A percentile compares a stretch with the other conserved stretches of the same genome.
phyloP scores from a whole-genome alignment of 345 rosid genomes.

The Turritis glabra region DNA sequence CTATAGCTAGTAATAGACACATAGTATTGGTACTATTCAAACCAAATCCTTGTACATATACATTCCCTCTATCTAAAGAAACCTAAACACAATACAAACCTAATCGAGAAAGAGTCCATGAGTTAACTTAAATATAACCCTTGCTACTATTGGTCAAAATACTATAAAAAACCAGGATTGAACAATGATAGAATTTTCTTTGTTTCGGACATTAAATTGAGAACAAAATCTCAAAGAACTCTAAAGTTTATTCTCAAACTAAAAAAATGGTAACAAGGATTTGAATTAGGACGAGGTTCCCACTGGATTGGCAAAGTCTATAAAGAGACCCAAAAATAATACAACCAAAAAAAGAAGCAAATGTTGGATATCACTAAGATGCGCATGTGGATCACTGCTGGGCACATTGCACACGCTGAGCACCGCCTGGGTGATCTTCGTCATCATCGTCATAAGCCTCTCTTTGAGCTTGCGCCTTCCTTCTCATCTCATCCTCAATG shows the following conservation, averaged over 20 bases:
- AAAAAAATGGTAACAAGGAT: constrained; percentile 9
- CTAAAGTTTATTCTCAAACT: background rate
- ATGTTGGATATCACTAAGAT: constrained; percentile 24
- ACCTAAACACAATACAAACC: background rate
- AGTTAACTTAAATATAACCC: no score
- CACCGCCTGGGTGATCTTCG: constrained; percentile 48
- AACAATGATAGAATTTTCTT: background rate
- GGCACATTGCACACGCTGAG: constrained; percentile 70
- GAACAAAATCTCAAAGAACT: constrained; percentile 6
- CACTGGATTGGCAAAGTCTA: constrained; percentile 16
- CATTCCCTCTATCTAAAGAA: no score
- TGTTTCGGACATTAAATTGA: background rate
- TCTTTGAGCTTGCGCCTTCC: constrained; percentile 59
- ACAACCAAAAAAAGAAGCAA: constrained; percentile 9
- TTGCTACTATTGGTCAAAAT: background rate
- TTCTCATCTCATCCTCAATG: constrained; percentile 79
- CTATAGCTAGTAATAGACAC: no score
- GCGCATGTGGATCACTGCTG: constrained; percentile 53
- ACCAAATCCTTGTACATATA: no score
- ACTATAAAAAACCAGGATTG: no score
- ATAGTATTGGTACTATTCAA: no score
- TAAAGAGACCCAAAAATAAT: constrained; percentile 18
- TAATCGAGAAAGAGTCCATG: background rate
- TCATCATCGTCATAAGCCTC: constrained; percentile 69
- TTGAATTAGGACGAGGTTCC: constrained; percentile 18